Evolutionary conservation across 2,329 filamentous ascomycete species (phyloP), one percentile per base, ranked within the genome.

Genomic region (Neocucurbitaria cava): DNA sequence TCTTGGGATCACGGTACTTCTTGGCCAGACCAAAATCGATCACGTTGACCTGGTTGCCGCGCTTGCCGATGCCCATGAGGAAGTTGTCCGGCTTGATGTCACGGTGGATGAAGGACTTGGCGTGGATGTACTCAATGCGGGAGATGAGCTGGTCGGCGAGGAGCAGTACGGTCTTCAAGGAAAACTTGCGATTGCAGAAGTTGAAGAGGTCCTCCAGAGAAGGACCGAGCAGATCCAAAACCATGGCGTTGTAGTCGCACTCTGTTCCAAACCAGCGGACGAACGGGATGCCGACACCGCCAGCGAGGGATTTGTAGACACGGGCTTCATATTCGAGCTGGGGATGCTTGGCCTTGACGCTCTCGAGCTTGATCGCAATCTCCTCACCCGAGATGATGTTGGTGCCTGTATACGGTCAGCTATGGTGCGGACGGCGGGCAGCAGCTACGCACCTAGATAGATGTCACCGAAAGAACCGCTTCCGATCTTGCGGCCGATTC

Each of bases 1-100:
- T 98, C 89, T 99, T 99, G 57, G 95, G 95, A 84, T 98, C 95
- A 66, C 95, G 90, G 84, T 98, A 99, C 84, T 98, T 98, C 90
- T 98, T 99, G 76, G 95, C 95, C 65, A 99, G 84, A 84, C 95
- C 95, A 71, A 99, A 99, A 80, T 98, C 95, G 70, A 99, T 98
- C 45, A 98, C 94, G 70, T 98, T 98, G 84, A 99, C 94, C 83
- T 98, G 94, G 82, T 98, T 99, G 64, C 95, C 95, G 74, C 94
- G 92, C 86, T 98, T 98, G 75, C 95, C 95, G 71, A 98, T 98
- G 61, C 94, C 94, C 94, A 98, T 97, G 45, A 98, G 84, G 82
- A 98, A 99, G 86, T 99, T 98, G 84, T 99, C 95, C 30, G 95
- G 95, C 85, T 99, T 99, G 84, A 99, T 99, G 79, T 99, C 95